Evolutionary conservation across 768 basidiomycete species (phyloP).

Genomic region (Plicaturopsis crispa): DNA sequence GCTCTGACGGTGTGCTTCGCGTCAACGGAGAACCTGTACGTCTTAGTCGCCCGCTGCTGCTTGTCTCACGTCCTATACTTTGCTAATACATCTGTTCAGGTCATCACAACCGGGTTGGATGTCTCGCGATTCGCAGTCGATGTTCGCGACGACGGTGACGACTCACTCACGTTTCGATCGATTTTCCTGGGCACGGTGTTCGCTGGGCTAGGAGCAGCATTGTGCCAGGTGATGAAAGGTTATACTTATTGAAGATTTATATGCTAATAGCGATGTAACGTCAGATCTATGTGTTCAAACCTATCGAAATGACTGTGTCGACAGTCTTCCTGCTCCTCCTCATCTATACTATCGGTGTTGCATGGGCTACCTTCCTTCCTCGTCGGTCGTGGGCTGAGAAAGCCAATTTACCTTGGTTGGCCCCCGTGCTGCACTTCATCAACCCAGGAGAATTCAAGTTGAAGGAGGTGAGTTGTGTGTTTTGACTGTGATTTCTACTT

Average conservation of each 20-base stretch:
- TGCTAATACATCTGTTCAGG: too few relatives aligned
- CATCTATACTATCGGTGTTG: constrained; percentile 41
- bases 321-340: constrained; percentile 51
- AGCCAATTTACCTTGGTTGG: constrained; percentile 33
- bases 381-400: constrained; percentile 32
- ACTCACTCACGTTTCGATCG: constrained; percentile 49
- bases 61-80: too few relatives aligned
- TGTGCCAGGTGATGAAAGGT: constrained; percentile 37
- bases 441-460: constrained; percentile 52
- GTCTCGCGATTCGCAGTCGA: constrained; percentile 51
- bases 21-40: too few relatives aligned
- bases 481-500: background rate
- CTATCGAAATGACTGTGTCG: constrained; percentile 41
- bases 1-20: too few relatives aligned
- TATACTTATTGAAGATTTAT: background rate
- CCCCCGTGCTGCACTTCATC: constrained; percentile 34
- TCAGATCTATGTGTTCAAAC: constrained; percentile 57
- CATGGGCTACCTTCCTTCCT: constrained; percentile 43
- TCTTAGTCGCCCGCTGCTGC: too few relatives aligned
- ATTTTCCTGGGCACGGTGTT: constrained; percentile 47
- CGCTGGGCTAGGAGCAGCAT: constrained; percentile 50
- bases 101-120: too few relatives aligned
- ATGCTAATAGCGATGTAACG: background rate
- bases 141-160: constrained; percentile 49
- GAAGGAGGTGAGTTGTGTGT: constrained; percentile 40